A percentile compares a stretch with the other conserved stretches of the same genome.
These are phyloP conservation scores for Yamadazyma akitaensis DNA, from an alignment of 805 yeast species.

Conservation along the genomic window DNA sequence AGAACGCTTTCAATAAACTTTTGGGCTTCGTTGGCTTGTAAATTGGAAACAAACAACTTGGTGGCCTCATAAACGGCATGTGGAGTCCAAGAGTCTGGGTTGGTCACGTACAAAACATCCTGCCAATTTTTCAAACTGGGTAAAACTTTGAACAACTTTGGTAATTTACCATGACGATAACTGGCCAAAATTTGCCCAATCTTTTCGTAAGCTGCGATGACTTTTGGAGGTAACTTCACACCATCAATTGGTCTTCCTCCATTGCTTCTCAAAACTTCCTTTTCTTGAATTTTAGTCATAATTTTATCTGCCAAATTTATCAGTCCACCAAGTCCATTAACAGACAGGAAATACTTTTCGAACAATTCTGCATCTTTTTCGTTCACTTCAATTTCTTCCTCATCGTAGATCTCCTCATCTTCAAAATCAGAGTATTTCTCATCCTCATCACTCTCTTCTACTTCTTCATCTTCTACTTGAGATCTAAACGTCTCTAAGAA, in stretches of 20 bases:
- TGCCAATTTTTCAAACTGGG: conserved; percentile 95
- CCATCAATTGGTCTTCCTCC: conserved; percentile 51
- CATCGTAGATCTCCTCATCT: conserved; percentile 46
- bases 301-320: conserved; percentile 88
- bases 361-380: conserved; percentile 83
- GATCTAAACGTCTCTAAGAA: conserved; percentile 22
- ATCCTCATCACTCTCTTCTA: conserved; percentile 33
- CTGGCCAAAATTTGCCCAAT: conserved; percentile 84
- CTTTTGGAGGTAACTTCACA: conserved; percentile 91
- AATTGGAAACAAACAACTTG: conserved; percentile 84
- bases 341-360: conserved; percentile 56
- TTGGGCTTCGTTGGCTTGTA: conserved; percentile 85
- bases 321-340: conserved; percentile 31
- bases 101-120: conserved; percentile 87
- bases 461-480: conserved; percentile 20
- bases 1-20: conserved; percentile 67
- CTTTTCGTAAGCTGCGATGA: conserved; percentile 88
- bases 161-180: conserved; percentile 93
- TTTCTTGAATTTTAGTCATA: conserved; percentile 82
- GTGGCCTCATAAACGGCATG: conserved; percentile 95
- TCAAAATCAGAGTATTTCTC: conserved; percentile 61
- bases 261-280: conserved; percentile 42
- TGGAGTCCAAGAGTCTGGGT: conserved; percentile 93
- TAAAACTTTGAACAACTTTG: conserved; percentile 92
- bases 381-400: conserved; percentile 64